Evolutionary conservation across 78 protist species (phyloP).

Genomic region (Trichosphaerium sp.): DNA sequence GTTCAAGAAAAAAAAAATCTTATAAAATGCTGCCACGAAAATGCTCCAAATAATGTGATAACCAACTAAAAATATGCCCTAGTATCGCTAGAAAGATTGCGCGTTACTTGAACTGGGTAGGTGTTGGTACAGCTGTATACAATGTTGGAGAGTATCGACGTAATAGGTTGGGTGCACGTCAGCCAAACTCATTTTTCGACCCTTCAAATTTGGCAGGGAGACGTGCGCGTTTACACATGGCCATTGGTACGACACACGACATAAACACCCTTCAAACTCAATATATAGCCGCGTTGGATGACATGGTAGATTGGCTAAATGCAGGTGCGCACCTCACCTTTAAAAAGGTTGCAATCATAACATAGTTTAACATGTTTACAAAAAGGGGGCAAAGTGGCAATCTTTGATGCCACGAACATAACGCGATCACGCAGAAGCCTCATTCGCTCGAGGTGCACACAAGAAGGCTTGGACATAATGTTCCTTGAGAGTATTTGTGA

Average conservation of each 20-base stretch:
- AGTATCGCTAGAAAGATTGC: slow-evolving; percentile 61
- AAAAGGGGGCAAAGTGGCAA: slow-evolving; percentile 52
- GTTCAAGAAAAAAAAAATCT: too few species aligned
- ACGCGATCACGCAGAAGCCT: slow-evolving; percentile 45
- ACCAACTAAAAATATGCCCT: too few species aligned
- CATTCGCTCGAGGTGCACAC: slow-evolving; percentile 11
- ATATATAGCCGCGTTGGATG: slow-evolving; percentile 46
- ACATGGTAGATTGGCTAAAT: slow-evolving; percentile 48
- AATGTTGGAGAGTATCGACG: slow-evolving; percentile 58
- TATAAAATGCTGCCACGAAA: too few species aligned
- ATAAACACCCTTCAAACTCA: not conserved
- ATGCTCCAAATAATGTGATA: too few species aligned
- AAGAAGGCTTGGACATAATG: slow-evolving; percentile 22
- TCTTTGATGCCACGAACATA: slow-evolving; percentile 71
- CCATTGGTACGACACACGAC: not conserved
- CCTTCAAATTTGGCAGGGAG: slow-evolving; percentile 60
- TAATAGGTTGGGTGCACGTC: slow-evolving; percentile 52
- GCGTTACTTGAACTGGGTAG: slow-evolving; percentile 63
- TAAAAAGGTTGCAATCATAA: not conserved
- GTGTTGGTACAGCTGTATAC: slow-evolving; percentile 38
- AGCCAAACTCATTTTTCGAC: slow-evolving; percentile 59
- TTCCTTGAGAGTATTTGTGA: slow-evolving; percentile 30
- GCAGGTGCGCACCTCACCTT: not conserved
- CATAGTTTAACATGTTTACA: not conserved
- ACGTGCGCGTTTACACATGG: slow-evolving; percentile 19